These are phyloP conservation scores for Cladorrhinum sp. DNA, from an alignment of 2,329 filamentous ascomycete genomes.

Conservation along the genomic window DNA sequence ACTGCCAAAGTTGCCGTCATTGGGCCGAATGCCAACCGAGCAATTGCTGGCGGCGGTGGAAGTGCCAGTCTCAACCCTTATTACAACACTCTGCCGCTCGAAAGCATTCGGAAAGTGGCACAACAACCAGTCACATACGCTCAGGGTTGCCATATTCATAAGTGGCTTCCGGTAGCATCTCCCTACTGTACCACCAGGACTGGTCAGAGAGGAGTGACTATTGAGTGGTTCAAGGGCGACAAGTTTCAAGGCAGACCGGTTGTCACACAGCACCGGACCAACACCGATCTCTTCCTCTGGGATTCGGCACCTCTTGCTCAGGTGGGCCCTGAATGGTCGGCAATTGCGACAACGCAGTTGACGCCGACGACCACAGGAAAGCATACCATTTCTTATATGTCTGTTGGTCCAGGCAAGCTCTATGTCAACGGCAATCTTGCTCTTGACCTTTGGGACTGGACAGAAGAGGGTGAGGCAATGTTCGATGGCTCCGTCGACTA, in stretches of 20 bases:
- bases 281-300: constrained; percentile 68
- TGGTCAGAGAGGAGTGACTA: constrained; percentile 58
- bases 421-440: constrained; percentile 58
- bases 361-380: constrained; percentile 57
- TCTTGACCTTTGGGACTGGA: constrained; percentile 68
- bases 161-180: constrained; percentile 63
- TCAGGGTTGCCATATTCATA: constrained; percentile 60
- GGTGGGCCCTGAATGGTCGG: constrained; percentile 62
- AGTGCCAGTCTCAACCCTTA: constrained; percentile 68
- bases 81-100: constrained; percentile 62
- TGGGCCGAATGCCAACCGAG: constrained; percentile 64
- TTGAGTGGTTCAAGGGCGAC: constrained; percentile 65
- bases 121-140: constrained; percentile 58
- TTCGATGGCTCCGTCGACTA: constrained; percentile 66
- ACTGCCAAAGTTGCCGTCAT: constrained; percentile 62
- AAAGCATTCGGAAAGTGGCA: constrained; percentile 56
- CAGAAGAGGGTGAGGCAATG: constrained; percentile 67
- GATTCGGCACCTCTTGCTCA: constrained; percentile 62
- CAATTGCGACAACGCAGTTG: constrained; percentile 58
- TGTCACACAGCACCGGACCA: constrained; percentile 56
- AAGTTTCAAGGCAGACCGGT: constrained; percentile 57
- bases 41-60: constrained; percentile 66
- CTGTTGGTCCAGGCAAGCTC: constrained; percentile 61
- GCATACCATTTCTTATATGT: constrained; percentile 67
- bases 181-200: constrained; percentile 55